Evolutionary conservation across 108 stramenopile species (phyloP), one percentile per base, ranked within the genome.

Genomic region (Poteriospumella lacustris): DNA sequence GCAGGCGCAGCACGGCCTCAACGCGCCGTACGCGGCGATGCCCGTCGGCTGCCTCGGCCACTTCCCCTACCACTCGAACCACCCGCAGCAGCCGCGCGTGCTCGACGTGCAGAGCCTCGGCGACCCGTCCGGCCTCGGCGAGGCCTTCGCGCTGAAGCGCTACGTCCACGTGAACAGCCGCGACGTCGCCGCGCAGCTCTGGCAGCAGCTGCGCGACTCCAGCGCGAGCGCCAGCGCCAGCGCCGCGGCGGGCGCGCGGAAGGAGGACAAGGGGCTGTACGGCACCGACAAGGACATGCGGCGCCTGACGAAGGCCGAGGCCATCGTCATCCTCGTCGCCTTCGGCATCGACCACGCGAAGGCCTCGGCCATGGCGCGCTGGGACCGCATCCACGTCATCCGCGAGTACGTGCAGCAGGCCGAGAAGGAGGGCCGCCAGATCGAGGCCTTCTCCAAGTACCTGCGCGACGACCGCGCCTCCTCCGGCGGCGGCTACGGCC

Each of bases 361-460:
- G 60, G 60, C 60, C 24, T 5, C 28, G 31, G 60, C 60, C 9
- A 34, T 64, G 60, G 36, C 28, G 60, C 60, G 60, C 31, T 64
- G 60, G 60, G 60, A 64, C 36, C 15, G 60, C 29, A 64, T 64
- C 31, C 60, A 64, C 31, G 36, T 64, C 33, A 64, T 64, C 5
- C 3, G 60, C 28, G 60, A 64, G 31, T 34, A 34, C 9, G 15
- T 33, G 31, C 28, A 64, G 33, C 28, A 64, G 31, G 9, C 24
- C 9, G 60, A 64, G 3, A 64, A 64, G 31, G 9, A 34, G 31
- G 60, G 60, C 28, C 9, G 28, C 31, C 5, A 9, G 12, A 3
- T 5, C 31, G 5, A 64, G 15, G 31, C 5, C 31, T 33, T 31
- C 12, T 5, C 28, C 33, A 31, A 64, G 31, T 64, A 33, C 24